A percentile compares a stretch with the other conserved stretches of the same genome.
Conservation (phyloP, 352 stramenopile genomes). For the Globisporangium takayamanum region DNA sequence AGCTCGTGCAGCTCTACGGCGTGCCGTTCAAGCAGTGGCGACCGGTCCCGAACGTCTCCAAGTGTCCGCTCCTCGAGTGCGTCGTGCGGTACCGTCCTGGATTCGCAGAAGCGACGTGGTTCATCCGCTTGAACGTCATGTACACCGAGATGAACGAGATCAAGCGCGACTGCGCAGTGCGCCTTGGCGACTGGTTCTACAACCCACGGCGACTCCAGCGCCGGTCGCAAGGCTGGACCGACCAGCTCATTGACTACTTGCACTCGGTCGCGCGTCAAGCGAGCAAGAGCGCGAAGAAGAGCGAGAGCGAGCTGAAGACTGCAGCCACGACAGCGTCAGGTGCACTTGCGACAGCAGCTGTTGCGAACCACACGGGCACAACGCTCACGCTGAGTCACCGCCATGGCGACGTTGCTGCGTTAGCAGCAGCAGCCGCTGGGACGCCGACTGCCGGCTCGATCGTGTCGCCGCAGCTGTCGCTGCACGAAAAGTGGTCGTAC, state of each 20-base stretch:
- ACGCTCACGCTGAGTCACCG: slow-evolving; percentile 20
- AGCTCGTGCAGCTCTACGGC: slow-evolving; percentile 70
- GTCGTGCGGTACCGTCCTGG: slow-evolving; percentile 68
- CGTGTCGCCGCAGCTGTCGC: slow-evolving; percentile 26
- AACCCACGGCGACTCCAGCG: slow-evolving; percentile 64
- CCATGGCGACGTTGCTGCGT: slow-evolving; percentile 25
- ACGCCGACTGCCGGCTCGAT: slow-evolving; percentile 5
- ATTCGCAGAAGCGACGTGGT: slow-evolving; percentile 75
- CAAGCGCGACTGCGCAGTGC: slow-evolving; percentile 51
- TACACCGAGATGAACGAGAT: slow-evolving; percentile 86
- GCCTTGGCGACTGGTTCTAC: slow-evolving; percentile 77
- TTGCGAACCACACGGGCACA: not conserved
- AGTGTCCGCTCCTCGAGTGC: slow-evolving; percentile 75
- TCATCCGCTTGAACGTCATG: slow-evolving; percentile 78
- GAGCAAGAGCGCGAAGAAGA: slow-evolving; percentile 21
- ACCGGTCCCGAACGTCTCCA: slow-evolving; percentile 61
- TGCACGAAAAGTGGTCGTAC: slow-evolving; percentile 80
- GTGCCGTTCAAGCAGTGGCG: slow-evolving; percentile 85
- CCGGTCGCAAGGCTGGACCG: slow-evolving; percentile 70
- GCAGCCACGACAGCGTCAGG: not conserved
- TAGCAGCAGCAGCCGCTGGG: not conserved
- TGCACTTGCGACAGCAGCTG: not conserved
- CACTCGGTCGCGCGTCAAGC: slow-evolving; percentile 57
- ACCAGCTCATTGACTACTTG: slow-evolving; percentile 72
- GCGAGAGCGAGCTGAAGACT: slow-evolving; percentile 13